phyloP scores from a whole-genome alignment of 768 basidiomycete species.

The Hypholoma sublateritium region DNA sequence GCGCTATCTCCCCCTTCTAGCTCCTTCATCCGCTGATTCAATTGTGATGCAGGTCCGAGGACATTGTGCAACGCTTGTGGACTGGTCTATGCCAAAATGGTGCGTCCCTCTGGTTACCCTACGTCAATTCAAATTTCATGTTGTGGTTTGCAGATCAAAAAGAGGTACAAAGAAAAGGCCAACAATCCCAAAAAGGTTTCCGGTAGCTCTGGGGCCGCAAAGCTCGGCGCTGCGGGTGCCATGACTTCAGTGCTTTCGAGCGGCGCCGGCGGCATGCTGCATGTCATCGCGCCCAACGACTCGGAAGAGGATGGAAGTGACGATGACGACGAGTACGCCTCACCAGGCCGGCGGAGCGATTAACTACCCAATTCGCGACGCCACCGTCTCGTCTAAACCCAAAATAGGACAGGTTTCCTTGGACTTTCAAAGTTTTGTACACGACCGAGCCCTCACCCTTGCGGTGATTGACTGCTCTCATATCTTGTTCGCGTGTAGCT shows the following conservation, averaged over 20 bases:
- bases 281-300: constrained; percentile 15
- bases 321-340: constrained; percentile 28
- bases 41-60: constrained; percentile 59
- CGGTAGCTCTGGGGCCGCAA: not conserved
- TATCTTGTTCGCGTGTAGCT: too few relatives aligned
- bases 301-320: constrained; percentile 20
- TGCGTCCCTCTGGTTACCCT: constrained; percentile 33
- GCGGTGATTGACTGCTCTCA: too few relatives aligned
- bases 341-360: constrained; percentile 25
- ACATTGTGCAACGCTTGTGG: constrained; percentile 87
- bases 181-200: constrained; percentile 8
- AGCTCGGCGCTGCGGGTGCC: constrained; percentile 1
- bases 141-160: constrained; percentile 18
- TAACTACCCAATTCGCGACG: constrained; percentile 5
- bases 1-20: constrained; percentile 16
- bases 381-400: not conserved
- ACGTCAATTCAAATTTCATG: not conserved
- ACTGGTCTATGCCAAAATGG: constrained; percentile 84
- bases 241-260: constrained; percentile 14
- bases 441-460: not conserved
- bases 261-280: constrained; percentile 14
- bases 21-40: not conserved
- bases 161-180: constrained; percentile 18
- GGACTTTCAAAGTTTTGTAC: not conserved
- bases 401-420: constrained; percentile 1